Evolutionary conservation across 371 early-diverging fungal genomes (phyloP).

Genomic region (Sanchytrium tribonematis): DNA sequence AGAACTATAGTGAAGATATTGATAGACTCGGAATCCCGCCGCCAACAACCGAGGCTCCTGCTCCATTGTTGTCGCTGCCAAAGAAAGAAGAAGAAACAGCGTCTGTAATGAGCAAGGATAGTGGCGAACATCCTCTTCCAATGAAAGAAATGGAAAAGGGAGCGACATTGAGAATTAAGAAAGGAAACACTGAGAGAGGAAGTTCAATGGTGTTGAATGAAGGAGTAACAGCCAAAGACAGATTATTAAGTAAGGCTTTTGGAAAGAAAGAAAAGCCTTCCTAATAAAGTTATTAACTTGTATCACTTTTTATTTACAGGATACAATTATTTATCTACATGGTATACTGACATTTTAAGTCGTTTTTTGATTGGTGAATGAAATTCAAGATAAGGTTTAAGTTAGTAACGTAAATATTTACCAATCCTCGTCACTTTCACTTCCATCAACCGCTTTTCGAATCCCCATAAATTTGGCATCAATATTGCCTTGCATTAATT

Average conservation of each 20-base stretch:
- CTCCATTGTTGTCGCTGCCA: neutral
- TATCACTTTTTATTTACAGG: no score
- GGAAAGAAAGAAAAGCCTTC: neutral
- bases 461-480: no score
- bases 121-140: neutral
- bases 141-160: neutral
- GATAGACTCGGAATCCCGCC: constrained; percentile 5
- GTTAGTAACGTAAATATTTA: no score
- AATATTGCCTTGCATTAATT: no score
- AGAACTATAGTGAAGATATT: constrained; percentile 37
- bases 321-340: no score
- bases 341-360: no score
- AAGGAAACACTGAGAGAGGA: neutral
- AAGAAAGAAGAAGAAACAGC: neutral
- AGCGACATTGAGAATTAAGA: neutral
- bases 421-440: no score
- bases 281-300: no score
- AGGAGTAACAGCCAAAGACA: neutral
- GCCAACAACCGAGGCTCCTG: neutral
- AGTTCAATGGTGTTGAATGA: neutral
- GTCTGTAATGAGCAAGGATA: neutral
- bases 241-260: neutral
- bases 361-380: no score
- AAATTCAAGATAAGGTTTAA: no score
- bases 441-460: no score